Base-by-base conservation (phyloP, 345 rosid species). In the Turritis glabra region DNA sequence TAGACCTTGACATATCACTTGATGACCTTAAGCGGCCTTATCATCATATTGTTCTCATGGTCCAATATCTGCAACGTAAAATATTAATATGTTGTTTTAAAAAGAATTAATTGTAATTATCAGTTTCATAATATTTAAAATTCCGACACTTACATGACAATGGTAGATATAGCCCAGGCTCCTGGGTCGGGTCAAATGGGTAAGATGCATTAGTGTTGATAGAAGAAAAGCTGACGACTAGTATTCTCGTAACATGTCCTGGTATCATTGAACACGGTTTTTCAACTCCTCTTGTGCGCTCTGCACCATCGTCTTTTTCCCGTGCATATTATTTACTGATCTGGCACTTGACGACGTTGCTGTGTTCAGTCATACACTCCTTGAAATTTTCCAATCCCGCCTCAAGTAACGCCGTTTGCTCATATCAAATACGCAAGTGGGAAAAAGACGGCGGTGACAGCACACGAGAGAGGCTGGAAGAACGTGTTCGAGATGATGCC, bases 161-260 rank as follows among this genome's bases (percentile, higher is more conserved):
- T 91, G 98, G 71, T 91, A 91, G 41, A 91, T 89, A 73, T 91
- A 91, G 1, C 98, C 98, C 97, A 4, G 97, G 98, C 67, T 91
- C 86, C 0, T 63, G 60, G 19, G 95, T 90, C 14, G 92, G 84
- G 60, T 94, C 93, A 25, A 94, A 94, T 4, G 82, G 46, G 63
- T 91, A 94, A 6, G 97, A 79, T 8, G 79, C 67, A 41, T 90
- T 89, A 19, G 88, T 77, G 57, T 94, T 93, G 66, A 94, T 80
- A 80, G 74, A 90, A 23, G 84, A 55, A 77, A 94, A 90, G 43
- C 84, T 70, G 51, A 94, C 88, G 2, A n/a, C n/a, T n/a, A n/a
- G n/a, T n/a, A n/a, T n/a, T n/a, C n/a, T n/a, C n/a, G n/a, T n/a
- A n/a, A n/a, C n/a, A n/a, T n/a, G n/a, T n/a, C n/a, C n/a, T n/a